Evolutionary conservation across 345 rosid genomes (phyloP).

Genomic region (Salix brachista): DNA sequence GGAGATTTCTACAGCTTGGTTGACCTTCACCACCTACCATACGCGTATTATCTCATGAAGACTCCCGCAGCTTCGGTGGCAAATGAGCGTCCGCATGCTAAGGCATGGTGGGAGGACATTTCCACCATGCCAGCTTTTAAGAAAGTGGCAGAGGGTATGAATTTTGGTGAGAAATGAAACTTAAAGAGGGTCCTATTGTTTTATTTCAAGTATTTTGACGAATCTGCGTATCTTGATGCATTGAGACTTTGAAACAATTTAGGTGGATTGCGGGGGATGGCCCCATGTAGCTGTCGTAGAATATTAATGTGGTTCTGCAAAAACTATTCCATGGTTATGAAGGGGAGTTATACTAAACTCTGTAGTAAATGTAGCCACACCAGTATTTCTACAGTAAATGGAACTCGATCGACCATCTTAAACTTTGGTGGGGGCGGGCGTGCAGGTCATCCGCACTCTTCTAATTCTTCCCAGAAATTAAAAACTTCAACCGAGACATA

Average conservation of each 20-base stretch:
- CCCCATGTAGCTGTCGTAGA: too few relatives aligned
- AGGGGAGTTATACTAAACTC: too few relatives aligned
- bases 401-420: too few relatives aligned
- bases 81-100: constrained; percentile 54
- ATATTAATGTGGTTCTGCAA: too few relatives aligned
- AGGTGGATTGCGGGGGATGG: neutral
- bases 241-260: neutral
- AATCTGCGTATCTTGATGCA: neutral
- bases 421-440: too few relatives aligned
- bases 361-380: too few relatives aligned
- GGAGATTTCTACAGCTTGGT: constrained; percentile 73
- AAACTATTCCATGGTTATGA: too few relatives aligned
- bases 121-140: constrained; percentile 59
- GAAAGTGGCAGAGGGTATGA: constrained; percentile 56
- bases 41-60: constrained; percentile 63
- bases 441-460: too few relatives aligned
- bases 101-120: constrained; percentile 86
- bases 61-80: constrained; percentile 44
- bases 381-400: too few relatives aligned
- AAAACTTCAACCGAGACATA: too few relatives aligned
- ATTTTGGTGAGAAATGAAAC: constrained; percentile 33
- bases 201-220: neutral
- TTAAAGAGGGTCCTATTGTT: neutral
- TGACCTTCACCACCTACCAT: constrained; percentile 66
- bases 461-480: too few relatives aligned